Evolutionary conservation across 2,329 filamentous ascomycete genomes (phyloP), one percentile per base, ranked within the genome.

Genomic region (Colletotrichum lentis): DNA sequence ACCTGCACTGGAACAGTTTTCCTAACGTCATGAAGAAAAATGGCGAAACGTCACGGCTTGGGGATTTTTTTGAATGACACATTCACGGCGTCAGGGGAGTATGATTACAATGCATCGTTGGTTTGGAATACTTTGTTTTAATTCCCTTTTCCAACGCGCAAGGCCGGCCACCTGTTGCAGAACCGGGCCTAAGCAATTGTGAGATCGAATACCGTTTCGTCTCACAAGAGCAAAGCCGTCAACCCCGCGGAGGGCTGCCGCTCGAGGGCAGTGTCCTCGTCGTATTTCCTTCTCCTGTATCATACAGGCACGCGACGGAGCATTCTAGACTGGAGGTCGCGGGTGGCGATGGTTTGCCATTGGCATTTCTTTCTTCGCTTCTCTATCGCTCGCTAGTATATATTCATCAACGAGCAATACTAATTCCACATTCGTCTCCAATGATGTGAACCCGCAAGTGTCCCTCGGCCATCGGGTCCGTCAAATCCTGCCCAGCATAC

Each of bases 311-410:
- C 49, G 68, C 53, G 27, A 52, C 50, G 46, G 54, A 47, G 67
- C 69, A 71, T 69, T 35, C 8, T 71, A 60, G 69, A 67, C 59
- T 64, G 62, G 69, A 56, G 69, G 62, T 67, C 59, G 39, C 24
- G 64, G 31, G 64, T 64, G 41, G 47, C 35, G 16, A 27, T 47
- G 44, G 18, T 61, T 50, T 31, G 31, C 31, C 46, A 56, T 35
- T 47, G 53, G 27, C 54, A 10, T 56, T 57, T 69, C 16, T 68
- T 20, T 49, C 64, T 70, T 66, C 22, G 20, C 41, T 64, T 58
- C 64, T 64, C 37, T 44, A 58, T 69, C 65, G 64, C 69, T 64
- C 63, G 69, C 58, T 71, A 24, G 31, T 69, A 69, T 35, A 69
- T 67, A 67, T 47, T 59, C 41, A 56, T 68, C 41, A 68, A 68